These are phyloP conservation scores for Pelagophyceae sp. DNA, from an alignment of 352 stramenopile genomes.

Conservation along the genomic window DNA sequence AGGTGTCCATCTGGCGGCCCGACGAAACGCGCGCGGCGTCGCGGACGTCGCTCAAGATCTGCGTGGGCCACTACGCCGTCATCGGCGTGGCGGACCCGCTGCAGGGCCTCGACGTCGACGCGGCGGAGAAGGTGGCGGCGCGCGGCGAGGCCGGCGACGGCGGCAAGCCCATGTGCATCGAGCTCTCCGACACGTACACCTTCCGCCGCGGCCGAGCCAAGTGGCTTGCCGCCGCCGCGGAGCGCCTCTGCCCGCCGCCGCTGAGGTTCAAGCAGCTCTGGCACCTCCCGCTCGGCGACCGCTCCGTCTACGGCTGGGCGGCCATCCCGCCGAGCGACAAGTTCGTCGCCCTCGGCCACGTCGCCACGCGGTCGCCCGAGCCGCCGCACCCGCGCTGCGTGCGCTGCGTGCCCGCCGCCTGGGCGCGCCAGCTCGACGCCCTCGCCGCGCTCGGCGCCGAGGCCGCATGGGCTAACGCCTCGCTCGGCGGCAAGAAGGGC, in stretches of 20 bases:
- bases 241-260: constrained; percentile 59
- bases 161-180: constrained; percentile 26
- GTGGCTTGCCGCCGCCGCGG: constrained; percentile 36
- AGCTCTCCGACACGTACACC: constrained; percentile 40
- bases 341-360: constrained; percentile 73
- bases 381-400: constrained; percentile 64
- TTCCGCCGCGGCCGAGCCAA: constrained; percentile 31
- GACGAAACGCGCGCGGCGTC: not conserved
- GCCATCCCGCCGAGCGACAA: constrained; percentile 68
- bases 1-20: not conserved
- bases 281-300: constrained; percentile 64
- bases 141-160: not conserved
- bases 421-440: constrained; percentile 38
- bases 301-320: constrained; percentile 75
- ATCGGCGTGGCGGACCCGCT: constrained; percentile 27
- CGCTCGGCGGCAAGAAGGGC: constrained; percentile 53
- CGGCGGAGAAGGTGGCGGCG: not conserved
- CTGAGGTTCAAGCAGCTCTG: constrained; percentile 73
- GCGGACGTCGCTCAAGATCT: constrained; percentile 41
- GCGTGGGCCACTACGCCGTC: constrained; percentile 62
- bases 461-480: constrained; percentile 63
- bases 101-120: not conserved
- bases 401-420: constrained; percentile 66
- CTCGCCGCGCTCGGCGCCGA: constrained; percentile 25
- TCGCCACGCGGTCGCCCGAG: constrained; percentile 65